Percentiles rank a stretch among this genome's conserved stretches.
Evolutionary conservation across 176 grass and related monocot species (phyloP).

Genomic region (Saccharum officinarum): DNA sequence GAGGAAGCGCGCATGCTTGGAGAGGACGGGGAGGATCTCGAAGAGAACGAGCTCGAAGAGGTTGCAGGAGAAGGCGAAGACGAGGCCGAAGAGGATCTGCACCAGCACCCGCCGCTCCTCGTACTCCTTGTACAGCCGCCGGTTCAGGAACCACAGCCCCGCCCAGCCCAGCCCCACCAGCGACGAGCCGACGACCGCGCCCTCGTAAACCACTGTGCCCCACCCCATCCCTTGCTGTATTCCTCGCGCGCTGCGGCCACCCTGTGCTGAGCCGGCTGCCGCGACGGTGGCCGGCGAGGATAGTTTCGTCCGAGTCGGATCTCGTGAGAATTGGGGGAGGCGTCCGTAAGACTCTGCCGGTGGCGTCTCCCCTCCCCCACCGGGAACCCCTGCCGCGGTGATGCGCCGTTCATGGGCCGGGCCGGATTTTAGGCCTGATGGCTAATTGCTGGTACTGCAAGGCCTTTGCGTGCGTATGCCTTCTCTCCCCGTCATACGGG

Average conservation of each 20-base stretch:
- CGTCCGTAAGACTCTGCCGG: conserved; percentile 28
- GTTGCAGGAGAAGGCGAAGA: conserved; percentile 99
- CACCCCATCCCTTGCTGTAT: conserved; percentile 47
- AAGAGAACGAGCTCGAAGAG: conserved; percentile 98
- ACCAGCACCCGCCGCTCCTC: conserved; percentile 94
- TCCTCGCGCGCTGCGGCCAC: not conserved
- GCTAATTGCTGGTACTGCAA: not conserved
- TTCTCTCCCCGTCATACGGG: too few species aligned
- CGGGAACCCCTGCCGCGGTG: conserved; percentile 29
- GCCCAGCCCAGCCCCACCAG: conserved; percentile 87
- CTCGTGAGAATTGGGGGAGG: conserved; percentile 17
- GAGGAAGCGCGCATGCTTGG: conserved; percentile 86
- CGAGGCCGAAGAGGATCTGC: conserved; percentile 99
- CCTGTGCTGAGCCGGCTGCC: not conserved
- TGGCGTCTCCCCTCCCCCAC: conserved; percentile 29
- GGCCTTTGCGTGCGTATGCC: not conserved
- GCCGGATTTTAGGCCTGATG: not conserved
- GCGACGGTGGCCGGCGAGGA: conserved; percentile 15
- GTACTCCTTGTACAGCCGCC: conserved; percentile 98
- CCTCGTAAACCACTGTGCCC: conserved; percentile 72
- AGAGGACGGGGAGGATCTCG: conserved; percentile 96
- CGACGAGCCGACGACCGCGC: conserved; percentile 64
- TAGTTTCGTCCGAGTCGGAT: conserved; percentile 26
- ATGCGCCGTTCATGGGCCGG: conserved; percentile 1
- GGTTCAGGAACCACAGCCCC: conserved; percentile 97